Evolutionary conservation across 176 grass and related monocot species (phyloP), one percentile per base, ranked within the genome.

Genomic region (Canna indica): DNA sequence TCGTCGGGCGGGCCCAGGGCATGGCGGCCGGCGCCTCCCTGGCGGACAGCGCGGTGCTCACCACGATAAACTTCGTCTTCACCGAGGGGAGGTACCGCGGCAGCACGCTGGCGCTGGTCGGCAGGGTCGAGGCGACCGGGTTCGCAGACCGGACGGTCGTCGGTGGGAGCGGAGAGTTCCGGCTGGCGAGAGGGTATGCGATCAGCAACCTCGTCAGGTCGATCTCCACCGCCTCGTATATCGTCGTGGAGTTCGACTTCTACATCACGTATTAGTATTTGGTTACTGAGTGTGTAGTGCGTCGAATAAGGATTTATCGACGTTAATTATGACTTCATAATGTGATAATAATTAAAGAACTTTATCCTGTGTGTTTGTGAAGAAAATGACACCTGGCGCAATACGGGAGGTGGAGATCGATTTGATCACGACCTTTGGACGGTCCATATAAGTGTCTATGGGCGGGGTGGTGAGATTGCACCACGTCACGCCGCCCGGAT

Each of bases 211-310:
- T 77, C 15, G 60, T 83, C 25, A 36, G 38, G 16, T 48, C 31
- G 6, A 67, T 58, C 10, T 26, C 26, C 14, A 15, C 32, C 5
- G 11, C 32, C 5, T 17, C 44, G 8, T 72, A 41, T 3, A 29
- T 69, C 47, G 38, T 71, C 11, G 29, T 66, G 9, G 73, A 77
- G 65, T 82, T 82, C 15, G 54, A 77, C 61, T 41, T 82, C 47
- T 62, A 82, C 41, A 50, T 72, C 41, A 44, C 41, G 1, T 11
- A 44, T n/a, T 68, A 79, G 30, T 64, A 73, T 73, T 70, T 17
- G 47, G 10, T n/a, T n/a, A n/a, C n/a, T n/a, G n/a, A n/a, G n/a
- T n/a, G n/a, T n/a, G n/a, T n/a, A n/a, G n/a, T n/a, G n/a, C n/a
- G n/a, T n/a, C n/a, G n/a, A n/a, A n/a, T n/a, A n/a, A n/a, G n/a